Percentiles rank a stretch among this genome's conserved stretches.
Evolutionary conservation across 2,329 filamentous ascomycete species (phyloP).

Genomic region (Cladosporium sp.): DNA sequence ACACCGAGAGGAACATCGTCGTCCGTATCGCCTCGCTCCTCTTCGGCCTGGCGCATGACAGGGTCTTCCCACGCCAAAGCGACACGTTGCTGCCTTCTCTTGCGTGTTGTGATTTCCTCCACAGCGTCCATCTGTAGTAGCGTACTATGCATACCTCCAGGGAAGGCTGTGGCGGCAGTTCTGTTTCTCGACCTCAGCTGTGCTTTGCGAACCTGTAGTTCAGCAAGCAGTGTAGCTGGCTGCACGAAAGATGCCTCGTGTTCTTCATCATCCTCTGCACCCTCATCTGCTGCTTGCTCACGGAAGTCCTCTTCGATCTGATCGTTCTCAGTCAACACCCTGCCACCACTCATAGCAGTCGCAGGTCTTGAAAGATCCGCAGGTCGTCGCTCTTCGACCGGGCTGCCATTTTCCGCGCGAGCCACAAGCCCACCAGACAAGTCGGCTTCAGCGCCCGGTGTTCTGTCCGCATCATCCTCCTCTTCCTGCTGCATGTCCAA

Average conservation of each 20-base stretch:
- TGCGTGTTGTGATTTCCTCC: constrained; percentile 76
- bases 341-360: constrained; percentile 20
- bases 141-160: constrained; percentile 85
- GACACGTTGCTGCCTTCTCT: constrained; percentile 72
- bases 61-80: constrained; percentile 89
- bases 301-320: constrained; percentile 47
- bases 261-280: constrained; percentile 35
- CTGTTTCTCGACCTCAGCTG: constrained; percentile 80
- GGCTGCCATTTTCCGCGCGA: constrained; percentile 9
- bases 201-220: constrained; percentile 86
- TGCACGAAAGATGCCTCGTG: constrained; percentile 63
- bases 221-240: constrained; percentile 88
- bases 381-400: not conserved
- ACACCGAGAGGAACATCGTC: constrained; percentile 88
- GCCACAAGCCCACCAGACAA: constrained; percentile 24
- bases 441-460: constrained; percentile 24
- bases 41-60: constrained; percentile 39
- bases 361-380: constrained; percentile 22
- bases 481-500: constrained; percentile 21
- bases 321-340: constrained; percentile 34
- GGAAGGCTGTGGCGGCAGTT: constrained; percentile 62
- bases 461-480: constrained; percentile 25
- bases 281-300: constrained; percentile 28
- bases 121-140: constrained; percentile 88
- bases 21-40: constrained; percentile 56